These are phyloP conservation scores for Suhomyces sp. DNA, from an alignment of 805 yeast species.

Conservation along the genomic window DNA sequence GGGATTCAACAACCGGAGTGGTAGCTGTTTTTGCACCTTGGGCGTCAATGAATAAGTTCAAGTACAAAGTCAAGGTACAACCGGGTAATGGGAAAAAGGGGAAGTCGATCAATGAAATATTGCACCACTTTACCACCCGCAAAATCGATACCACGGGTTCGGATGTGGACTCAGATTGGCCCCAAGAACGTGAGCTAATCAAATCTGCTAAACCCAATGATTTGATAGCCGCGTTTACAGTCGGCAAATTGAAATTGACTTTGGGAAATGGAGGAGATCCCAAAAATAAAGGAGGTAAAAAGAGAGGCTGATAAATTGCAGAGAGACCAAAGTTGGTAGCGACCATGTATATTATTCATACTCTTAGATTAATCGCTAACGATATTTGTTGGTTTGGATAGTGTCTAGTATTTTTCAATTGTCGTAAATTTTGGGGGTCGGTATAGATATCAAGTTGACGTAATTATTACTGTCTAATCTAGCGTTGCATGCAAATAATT, in stretches of 20 bases:
- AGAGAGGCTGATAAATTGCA: conserved; percentile 1
- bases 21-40: conserved; percentile 94
- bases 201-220: conserved; percentile 62
- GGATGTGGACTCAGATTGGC: conserved; percentile 66
- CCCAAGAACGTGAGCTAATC: conserved; percentile 57
- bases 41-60: conserved; percentile 69
- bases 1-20: conserved; percentile 59
- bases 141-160: conserved; percentile 46
- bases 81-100: conserved; percentile 86
- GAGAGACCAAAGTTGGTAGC: too few species aligned
- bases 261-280: conserved; percentile 18
- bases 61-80: conserved; percentile 79
- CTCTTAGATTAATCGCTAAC: too few species aligned
- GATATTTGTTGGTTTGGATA: too few species aligned
- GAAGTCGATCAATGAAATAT: conserved; percentile 70
- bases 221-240: conserved; percentile 63
- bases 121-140: conserved; percentile 53
- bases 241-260: conserved; percentile 65
- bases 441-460: too few species aligned
- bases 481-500: too few species aligned
- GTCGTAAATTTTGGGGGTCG: too few species aligned
- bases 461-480: too few species aligned
- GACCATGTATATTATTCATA: too few species aligned
- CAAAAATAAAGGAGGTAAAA: conserved; percentile 1
- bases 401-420: too few species aligned